phyloP scores from a whole-genome alignment of 192 early-diverging fungal species.

The Mycoemilia scoparia region DNA sequence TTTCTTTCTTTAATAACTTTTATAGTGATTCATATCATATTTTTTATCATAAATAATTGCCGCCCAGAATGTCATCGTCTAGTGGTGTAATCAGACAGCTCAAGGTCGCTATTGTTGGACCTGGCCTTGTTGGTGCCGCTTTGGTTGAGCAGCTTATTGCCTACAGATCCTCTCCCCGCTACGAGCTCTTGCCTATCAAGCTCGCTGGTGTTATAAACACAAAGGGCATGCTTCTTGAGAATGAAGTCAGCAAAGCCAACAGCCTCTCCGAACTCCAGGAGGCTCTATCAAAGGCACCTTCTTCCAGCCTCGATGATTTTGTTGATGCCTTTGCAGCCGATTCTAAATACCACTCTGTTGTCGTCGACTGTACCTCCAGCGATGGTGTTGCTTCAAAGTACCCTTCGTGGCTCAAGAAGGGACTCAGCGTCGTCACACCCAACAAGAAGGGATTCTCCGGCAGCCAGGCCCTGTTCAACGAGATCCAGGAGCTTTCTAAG shows the following conservation, averaged over 20 bases:
- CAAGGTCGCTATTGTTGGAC: conserved; percentile 81
- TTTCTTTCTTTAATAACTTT: not conserved
- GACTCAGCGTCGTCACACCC: conserved; percentile 82
- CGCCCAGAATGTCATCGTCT: too few species aligned
- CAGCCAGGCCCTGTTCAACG: conserved; percentile 44
- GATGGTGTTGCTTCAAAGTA: conserved; percentile 62
- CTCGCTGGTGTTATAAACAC: conserved; percentile 72
- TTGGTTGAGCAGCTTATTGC: conserved; percentile 62
- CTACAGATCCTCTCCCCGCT: conserved; percentile 23
- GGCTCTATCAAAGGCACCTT: conserved; percentile 13
- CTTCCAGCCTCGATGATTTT: conserved; percentile 34
- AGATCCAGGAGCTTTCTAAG: conserved; percentile 41
- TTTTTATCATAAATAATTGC: too few species aligned
- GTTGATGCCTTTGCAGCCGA: conserved; percentile 31
- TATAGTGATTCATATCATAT: not conserved
- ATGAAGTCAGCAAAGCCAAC: conserved; percentile 21
- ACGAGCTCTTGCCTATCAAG: conserved; percentile 33
- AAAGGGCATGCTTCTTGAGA: conserved; percentile 39
- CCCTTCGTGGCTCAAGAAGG: conserved; percentile 58
- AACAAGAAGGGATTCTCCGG: conserved; percentile 97
- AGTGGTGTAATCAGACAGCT: too few species aligned
- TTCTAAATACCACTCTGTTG: conserved; percentile 35
- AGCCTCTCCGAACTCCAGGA: conserved; percentile 31
- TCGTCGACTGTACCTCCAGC: conserved; percentile 86
- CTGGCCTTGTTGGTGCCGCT: conserved; percentile 86